Evolutionary conservation across 163 green algal species (phyloP).

Genomic region (Chlamydomonas reinhardtii): DNA sequence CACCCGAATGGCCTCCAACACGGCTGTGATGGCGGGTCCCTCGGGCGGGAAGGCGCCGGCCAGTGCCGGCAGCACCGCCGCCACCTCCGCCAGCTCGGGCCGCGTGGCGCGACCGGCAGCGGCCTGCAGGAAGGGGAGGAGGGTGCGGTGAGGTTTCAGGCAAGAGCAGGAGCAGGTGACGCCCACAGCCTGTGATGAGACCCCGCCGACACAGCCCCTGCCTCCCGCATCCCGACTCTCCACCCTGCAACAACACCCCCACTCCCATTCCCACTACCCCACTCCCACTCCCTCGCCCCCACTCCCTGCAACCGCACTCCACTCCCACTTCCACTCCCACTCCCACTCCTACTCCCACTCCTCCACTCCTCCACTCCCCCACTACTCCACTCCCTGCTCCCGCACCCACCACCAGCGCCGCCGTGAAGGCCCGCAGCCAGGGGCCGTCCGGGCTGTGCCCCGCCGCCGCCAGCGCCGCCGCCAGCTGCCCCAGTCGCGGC

Average conservation of each 20-base stretch:
- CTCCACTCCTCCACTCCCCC: neutral
- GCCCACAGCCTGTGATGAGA: no score
- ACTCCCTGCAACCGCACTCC: no score
- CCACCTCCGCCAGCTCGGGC: neutral
- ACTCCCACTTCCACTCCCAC: neutral
- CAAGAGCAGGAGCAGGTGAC: no score
- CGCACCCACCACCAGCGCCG: constrained; percentile 13
- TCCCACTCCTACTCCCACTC: neutral
- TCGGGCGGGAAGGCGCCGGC: constrained; percentile 20
- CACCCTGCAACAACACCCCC: no score
- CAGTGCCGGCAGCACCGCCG: constrained; percentile 5
- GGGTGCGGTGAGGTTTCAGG: neutral
- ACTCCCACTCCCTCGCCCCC: no score
- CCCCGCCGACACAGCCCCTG: no score
- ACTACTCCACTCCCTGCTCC: neutral
- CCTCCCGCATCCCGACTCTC: no score
- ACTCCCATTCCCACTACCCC: no score
- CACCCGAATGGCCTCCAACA: constrained; percentile 31
- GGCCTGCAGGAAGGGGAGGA: neutral
- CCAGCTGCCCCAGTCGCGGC: constrained; percentile 20
- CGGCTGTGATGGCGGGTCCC: neutral
- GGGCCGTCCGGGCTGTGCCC: constrained; percentile 12
- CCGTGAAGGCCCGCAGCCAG: neutral
- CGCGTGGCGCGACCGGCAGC: neutral
- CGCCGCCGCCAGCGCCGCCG: constrained; percentile 16